Evolutionary conservation across 768 basidiomycete species (phyloP), one percentile per base, ranked within the genome.

Genomic region (Clitopilus passeckerianus): DNA sequence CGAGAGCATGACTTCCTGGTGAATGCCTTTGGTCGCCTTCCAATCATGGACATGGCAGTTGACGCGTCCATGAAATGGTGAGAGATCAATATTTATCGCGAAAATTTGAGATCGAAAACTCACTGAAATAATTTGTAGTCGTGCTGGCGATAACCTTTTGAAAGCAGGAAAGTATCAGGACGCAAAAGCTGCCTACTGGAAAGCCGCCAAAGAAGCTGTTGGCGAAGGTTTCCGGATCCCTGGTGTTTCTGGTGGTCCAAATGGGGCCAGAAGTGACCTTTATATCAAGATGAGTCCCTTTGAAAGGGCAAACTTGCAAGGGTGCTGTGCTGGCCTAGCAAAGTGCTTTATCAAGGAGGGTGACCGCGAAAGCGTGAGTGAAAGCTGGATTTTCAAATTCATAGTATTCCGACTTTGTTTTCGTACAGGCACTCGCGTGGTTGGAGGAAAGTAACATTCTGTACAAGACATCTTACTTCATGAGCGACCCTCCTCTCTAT

Each of bases 351-450:
- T 63, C n/a, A 59, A 57, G 20, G 66, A 67, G 41, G 58, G 55
- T 6, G 62, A 64, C 27, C 43, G 54, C 6, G 59, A n/a, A 22
- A 30, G 8, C n/a, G 34, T n/a, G 33, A 43, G 43, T 33, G 56
- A 18, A 24, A 56, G 14, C 50, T 7, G 7, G 3, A 52, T 6
- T 6, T 61, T 18, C 61, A 30, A 41, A 34, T 35, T 14, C 20
- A 5, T 7, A 12, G 37, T 8, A 55, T 30, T 20, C 18, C 41
- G 23, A 9, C 43, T 9, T 6, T 20, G 1, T 12, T 14, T 27
- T 15, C 23, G 65, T 65, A 65, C 43, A 74, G 73, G 71, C 72
- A 1, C 55, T 75, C 15, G 62, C 64, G 16, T 75, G 71, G 71
- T 35, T 67, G 3, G 65, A 69, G 18, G 72, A 75, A 61, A 65